Conservation (phyloP, 257 asterid genomes). For the Datura wrightii region DNA sequence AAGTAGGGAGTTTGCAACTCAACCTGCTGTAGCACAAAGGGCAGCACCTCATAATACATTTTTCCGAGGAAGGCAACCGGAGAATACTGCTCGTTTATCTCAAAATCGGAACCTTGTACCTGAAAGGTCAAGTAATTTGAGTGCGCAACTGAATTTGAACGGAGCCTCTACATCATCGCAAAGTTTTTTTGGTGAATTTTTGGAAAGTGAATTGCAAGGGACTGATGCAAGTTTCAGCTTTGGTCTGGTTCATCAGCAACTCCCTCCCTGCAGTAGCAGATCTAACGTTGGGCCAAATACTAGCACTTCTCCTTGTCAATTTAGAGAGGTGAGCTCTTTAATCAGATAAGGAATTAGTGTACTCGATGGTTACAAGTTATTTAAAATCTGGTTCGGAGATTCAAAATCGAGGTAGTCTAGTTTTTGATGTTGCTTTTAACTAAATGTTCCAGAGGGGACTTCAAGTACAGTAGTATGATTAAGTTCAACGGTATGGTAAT, state of each 20-base stretch:
- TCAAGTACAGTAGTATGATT: not conserved
- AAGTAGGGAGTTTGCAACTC: slow-evolving; percentile 45
- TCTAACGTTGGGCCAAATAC: slow-evolving; percentile 56
- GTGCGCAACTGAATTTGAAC: slow-evolving; percentile 46
- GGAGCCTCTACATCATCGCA: slow-evolving; percentile 69
- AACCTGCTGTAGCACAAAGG: slow-evolving; percentile 41
- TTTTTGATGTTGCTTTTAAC: slow-evolving; percentile 4
- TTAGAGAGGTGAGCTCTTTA: slow-evolving; percentile 65
- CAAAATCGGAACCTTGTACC: slow-evolving; percentile 45
- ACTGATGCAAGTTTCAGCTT: slow-evolving; percentile 46
- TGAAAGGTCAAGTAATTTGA: slow-evolving; percentile 50
- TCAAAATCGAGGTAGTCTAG: slow-evolving; percentile 49
- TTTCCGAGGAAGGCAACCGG: slow-evolving; percentile 51
- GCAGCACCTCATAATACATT: slow-evolving; percentile 39
- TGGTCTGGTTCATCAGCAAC: slow-evolving; percentile 61
- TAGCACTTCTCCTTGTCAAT: slow-evolving; percentile 50
- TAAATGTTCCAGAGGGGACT: slow-evolving; percentile 6
- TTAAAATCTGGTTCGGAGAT: slow-evolving; percentile 50
- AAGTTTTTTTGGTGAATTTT: slow-evolving; percentile 47
- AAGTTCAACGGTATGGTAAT: not conserved
- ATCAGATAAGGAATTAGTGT: slow-evolving; percentile 45
- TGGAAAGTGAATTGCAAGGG: slow-evolving; percentile 52
- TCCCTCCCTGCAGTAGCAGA: slow-evolving; percentile 61
- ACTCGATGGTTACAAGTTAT: slow-evolving; percentile 32
- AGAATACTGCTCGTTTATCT: slow-evolving; percentile 36